Base-by-base conservation (phyloP, 805 yeast genomes). In the Ogataea neopini region DNA sequence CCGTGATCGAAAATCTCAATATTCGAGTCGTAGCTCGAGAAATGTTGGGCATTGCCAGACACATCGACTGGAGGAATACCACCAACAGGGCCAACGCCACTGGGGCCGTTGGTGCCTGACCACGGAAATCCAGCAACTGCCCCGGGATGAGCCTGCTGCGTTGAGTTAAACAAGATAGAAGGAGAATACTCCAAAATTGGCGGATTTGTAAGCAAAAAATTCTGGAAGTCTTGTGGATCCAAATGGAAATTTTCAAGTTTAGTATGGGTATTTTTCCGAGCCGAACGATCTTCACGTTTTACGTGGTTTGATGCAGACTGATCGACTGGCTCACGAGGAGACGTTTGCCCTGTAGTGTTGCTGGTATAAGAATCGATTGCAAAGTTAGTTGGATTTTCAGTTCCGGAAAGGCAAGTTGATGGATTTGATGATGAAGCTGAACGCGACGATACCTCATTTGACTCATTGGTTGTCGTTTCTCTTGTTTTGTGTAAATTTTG, bases 151-250 rank as follows among this genome's bases (percentile, higher is more conserved):
- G 6, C 37, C 30, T 29, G 36, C 23, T 30, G 44, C 25, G 23
- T 26, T 17, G 30, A 19, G 22, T 34, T 46, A 36, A 41, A 38
- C 28, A 50, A 9, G 18, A 49, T 19, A 4, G 50, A 40, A n/a
- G 52, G 58, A 2, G 62, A 51, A 40, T 60, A 64, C 41, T 68
- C 72, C 19, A 66, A 50, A 3, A 68, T 41, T 2, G 72, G 72
- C 2, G 72, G 72, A 42, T 68, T 68, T 14, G 68, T 66, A 19
- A 66, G 43, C 17, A 67, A 51, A 40, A 68, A 66, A 40, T 60
- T 67, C 43, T 68, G 72, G 32, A 67, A 59, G 49, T 67, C 71
- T 26, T 65, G 63, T 2, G 70, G 69, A 22, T 66, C 69, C 17
- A 66, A 46, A 51, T 66, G 67, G 34, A 66, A 61, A 38, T 59